These are phyloP conservation scores for Neurospora terricola DNA, from an alignment of 495 filamentous ascomycete species.

Conservation along the genomic window DNA sequence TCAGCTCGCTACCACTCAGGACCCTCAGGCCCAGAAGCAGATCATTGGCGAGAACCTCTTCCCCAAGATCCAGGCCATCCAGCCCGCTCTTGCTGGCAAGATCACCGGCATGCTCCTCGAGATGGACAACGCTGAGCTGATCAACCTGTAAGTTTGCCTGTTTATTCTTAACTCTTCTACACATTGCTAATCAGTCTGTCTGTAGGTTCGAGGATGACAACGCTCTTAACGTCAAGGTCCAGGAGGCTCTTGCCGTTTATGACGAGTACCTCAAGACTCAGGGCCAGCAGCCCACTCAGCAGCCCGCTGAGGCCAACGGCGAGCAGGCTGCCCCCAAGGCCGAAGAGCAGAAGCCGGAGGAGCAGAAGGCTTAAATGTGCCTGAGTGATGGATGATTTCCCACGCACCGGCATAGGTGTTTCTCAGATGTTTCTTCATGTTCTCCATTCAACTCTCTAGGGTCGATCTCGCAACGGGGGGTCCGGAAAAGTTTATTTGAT, in stretches of 20 bases:
- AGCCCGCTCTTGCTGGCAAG: slow-evolving; percentile 94
- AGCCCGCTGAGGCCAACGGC: slow-evolving; percentile 15
- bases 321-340: slow-evolving; percentile 31
- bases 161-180: background rate
- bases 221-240: slow-evolving; percentile 87
- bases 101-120: slow-evolving; percentile 99
- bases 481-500: slow-evolving; percentile 41
- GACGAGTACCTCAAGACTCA: slow-evolving; percentile 91
- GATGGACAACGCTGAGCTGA: slow-evolving; percentile 92
- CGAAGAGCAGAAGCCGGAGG: slow-evolving; percentile 50
- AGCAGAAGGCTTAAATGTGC: slow-evolving; percentile 36
- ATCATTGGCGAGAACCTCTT: slow-evolving; percentile 94
- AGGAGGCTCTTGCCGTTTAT: slow-evolving; percentile 92
- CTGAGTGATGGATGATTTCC: slow-evolving; percentile 1
- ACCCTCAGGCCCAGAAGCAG: slow-evolving; percentile 82
- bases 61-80: slow-evolving; percentile 89
- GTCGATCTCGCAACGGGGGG: slow-evolving; percentile 25
- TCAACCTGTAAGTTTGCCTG: slow-evolving; percentile 74
- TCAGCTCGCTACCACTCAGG: slow-evolving; percentile 40
- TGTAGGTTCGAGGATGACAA: slow-evolving; percentile 77
- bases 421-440: slow-evolving; percentile 12
- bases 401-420: slow-evolving; percentile 5
- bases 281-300: slow-evolving; percentile 23
- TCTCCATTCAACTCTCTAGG: slow-evolving; percentile 22
- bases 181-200: slow-evolving; percentile 17